Evolutionary conservation across 2,329 filamentous ascomycete species (phyloP), one percentile per base, ranked within the genome.

Genomic region (Coniochaeta hoffmannii): DNA sequence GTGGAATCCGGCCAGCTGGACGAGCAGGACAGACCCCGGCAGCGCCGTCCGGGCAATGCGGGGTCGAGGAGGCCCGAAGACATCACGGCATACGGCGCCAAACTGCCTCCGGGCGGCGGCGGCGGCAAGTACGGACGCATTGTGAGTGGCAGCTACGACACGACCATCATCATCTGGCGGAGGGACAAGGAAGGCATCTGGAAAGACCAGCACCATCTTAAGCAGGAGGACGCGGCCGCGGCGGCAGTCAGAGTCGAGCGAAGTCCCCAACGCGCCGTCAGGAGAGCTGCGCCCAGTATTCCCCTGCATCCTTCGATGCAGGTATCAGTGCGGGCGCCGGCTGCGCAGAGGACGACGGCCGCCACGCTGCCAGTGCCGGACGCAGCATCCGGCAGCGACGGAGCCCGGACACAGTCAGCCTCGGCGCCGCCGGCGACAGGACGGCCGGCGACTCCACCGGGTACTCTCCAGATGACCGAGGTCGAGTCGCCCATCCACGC

Each of bases 81-180:
- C 59, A 86, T 96, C 46, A 85, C 85, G 55, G 88, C 89, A 0
- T 84, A 89, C 52, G 92, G 92, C 0, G 90, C 92, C 15, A 94
- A 89, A 66, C 78, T 97, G 2, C 93, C 93, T 1, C 92, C 93
- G 0, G 93, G 93, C 12, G 92, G 93, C 24, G 93, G 93, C 36
- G 91, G 93, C 26, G 90, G 90, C 64, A 86, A 81, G 61, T 97
- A 93, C 76, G 90, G 88, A 10, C 86, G 92, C n/a, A 99, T 99
- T 57, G 90, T 99, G 3, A 97, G 92, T 7, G 94, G 94, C 2
- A 96, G 91, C 0, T 99, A 99, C 63, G 94, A 99, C 63, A 90
- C 96, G 72, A 92, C 86, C 11, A 90, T 99, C 62, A 92, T 97
- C 61, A 89, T 99, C 56, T 99, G 94, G 94, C 87, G 89, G 62